A percentile compares a stretch with the other conserved stretches of the same genome.
Conservation (phyloP, 257 asterid species). For the Fraxinus quadrangulata region DNA sequence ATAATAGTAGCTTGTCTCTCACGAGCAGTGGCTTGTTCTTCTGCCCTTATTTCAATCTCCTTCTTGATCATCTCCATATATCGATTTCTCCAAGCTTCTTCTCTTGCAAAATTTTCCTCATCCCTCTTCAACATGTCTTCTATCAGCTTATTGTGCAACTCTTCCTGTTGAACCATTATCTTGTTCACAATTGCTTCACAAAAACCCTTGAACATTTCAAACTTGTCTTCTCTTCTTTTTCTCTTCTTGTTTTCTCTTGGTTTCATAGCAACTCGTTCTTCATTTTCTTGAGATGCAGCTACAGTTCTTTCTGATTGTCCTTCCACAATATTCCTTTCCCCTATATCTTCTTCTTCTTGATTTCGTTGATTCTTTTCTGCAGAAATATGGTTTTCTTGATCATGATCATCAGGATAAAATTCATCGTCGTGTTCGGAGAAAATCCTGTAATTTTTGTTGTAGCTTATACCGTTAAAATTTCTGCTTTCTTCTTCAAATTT, state of each 20-base stretch:
- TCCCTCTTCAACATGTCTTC: constrained; percentile 58
- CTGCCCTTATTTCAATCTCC: constrained; percentile 49
- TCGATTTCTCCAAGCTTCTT: constrained; percentile 59
- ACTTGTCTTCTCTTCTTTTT: constrained; percentile 40
- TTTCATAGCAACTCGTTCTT: constrained; percentile 27
- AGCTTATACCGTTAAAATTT: constrained; percentile 37
- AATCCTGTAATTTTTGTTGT: constrained; percentile 38
- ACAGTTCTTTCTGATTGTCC: constrained; percentile 13
- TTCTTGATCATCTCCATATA: constrained; percentile 44
- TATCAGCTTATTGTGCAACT: constrained; percentile 55
- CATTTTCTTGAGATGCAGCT: constrained; percentile 27
- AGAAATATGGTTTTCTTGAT: constrained; percentile 28
- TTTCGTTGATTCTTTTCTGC: constrained; percentile 22
- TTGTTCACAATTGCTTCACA: constrained; percentile 52
- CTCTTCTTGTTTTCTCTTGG: constrained; percentile 37
- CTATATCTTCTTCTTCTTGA: constrained; percentile 17
- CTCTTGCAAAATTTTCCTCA: constrained; percentile 50
- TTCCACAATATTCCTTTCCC: constrained; percentile 16
- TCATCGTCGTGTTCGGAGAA: constrained; percentile 59
- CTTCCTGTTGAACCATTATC: constrained; percentile 68
- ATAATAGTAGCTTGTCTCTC: constrained; percentile 57
- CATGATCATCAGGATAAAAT: constrained; percentile 35
- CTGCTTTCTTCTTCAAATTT: constrained; percentile 66
- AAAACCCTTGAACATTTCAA: constrained; percentile 56
- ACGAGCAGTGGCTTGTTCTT: constrained; percentile 48